Evolutionary conservation across 202 grass and related monocot genomes (phyloP).

Genomic region (Dendrocalamus latiflorus): DNA sequence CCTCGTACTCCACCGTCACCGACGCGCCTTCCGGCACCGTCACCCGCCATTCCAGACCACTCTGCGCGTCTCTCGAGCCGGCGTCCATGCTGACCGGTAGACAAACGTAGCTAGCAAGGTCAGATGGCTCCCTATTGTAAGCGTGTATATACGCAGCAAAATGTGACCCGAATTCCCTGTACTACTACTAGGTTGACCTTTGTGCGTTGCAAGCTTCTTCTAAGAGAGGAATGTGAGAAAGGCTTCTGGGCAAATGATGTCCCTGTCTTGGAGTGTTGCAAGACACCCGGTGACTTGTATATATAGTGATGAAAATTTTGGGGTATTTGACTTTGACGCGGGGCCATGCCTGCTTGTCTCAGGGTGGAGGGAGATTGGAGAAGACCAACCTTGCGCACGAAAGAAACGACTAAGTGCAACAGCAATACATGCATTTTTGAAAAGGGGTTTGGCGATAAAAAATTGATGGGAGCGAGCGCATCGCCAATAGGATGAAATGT

Average conservation of each 20-base stretch:
- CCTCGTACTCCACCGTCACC: constrained; percentile 43
- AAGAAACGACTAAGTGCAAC: neutral
- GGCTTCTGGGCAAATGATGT: neutral
- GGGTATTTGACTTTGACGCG: constrained; percentile 31
- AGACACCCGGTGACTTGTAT: neutral
- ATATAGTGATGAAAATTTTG: constrained; percentile 4
- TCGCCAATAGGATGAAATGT: neutral
- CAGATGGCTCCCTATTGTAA: constrained; percentile 44
- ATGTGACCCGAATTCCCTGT: neutral
- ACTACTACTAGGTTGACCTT: constrained; percentile 17
- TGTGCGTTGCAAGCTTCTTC: no score
- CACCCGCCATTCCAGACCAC: constrained; percentile 67
- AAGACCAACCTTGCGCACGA: constrained; percentile 24
- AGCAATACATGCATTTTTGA: constrained; percentile 17
- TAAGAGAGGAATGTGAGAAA: constrained; percentile 13
- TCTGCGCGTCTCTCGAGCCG: constrained; percentile 29
- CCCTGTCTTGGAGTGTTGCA: constrained; percentile 30
- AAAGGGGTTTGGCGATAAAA: neutral
- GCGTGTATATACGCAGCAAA: neutral
- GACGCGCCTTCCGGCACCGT: constrained; percentile 61
- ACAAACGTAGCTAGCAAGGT: neutral
- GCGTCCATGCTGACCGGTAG: constrained; percentile 33
- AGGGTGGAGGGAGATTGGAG: neutral
- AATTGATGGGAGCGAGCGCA: constrained; percentile 11
- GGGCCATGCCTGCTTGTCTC: neutral